Evolutionary conservation across 148 eudicot species (phyloP).

Genomic region (Mesembryanthemum crystallinum): DNA sequence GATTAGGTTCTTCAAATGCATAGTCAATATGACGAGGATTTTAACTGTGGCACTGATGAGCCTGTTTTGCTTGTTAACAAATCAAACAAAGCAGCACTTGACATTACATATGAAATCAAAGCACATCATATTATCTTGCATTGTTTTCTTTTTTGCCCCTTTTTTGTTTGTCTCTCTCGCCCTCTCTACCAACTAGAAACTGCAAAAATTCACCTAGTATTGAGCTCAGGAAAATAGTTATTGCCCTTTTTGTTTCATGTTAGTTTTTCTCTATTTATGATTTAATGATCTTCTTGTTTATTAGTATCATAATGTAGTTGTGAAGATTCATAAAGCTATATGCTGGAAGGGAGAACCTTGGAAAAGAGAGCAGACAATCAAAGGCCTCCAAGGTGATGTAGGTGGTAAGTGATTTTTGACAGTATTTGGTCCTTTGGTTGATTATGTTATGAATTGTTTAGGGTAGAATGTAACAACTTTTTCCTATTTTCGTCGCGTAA

Average conservation of each 20-base stretch:
- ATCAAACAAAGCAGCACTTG: constrained; percentile 39
- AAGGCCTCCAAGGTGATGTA: constrained; percentile 63
- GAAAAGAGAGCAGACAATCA: constrained; percentile 62
- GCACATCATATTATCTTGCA: not conserved
- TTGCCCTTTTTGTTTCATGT: no score
- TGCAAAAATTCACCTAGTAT: not conserved
- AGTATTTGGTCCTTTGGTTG: not conserved
- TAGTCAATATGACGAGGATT: constrained; percentile 55
- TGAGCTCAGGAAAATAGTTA: no score
- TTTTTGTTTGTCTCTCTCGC: not conserved
- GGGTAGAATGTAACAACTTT: no score
- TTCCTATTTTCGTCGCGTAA: no score
- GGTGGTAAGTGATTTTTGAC: constrained; percentile 62
- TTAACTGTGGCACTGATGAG: constrained; percentile 49
- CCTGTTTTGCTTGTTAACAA: constrained; percentile 37
- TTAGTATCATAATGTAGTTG: no score
- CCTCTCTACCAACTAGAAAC: not conserved
- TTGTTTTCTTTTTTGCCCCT: not conserved
- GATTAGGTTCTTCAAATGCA: constrained; percentile 70
- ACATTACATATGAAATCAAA: constrained; percentile 47
- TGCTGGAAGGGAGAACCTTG: constrained; percentile 50
- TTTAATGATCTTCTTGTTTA: not conserved
- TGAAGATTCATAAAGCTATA: constrained; percentile 42
- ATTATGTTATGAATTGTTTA: not conserved
- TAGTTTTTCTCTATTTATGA: not conserved